A percentile compares a stretch with the other conserved stretches of the same genome.
Conservation (phyloP, 345 rosid genomes). For the Durio zibethinus region DNA sequence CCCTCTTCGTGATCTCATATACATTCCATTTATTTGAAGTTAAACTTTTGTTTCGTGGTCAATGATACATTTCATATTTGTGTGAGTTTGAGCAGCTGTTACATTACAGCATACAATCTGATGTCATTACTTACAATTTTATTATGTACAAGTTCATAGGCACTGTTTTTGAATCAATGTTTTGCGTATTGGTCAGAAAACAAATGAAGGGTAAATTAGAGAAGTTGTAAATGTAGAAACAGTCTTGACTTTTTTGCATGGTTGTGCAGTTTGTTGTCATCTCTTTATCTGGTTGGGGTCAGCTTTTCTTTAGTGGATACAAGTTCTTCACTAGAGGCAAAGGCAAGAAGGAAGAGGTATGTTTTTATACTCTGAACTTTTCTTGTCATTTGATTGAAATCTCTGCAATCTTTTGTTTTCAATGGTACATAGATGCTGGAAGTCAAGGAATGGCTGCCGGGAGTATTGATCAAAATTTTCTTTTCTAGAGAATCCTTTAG, state of each 20-base stretch:
- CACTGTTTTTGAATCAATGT: neutral
- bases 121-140: neutral
- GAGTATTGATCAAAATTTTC: neutral
- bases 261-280: constrained; percentile 61
- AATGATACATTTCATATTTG: neutral
- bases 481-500: neutral
- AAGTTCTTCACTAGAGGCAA: constrained; percentile 45
- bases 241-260: constrained; percentile 2
- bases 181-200: neutral
- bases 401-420: neutral
- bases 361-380: neutral
- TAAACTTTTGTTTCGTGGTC: neutral
- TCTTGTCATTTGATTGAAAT: neutral
- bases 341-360: constrained; percentile 54
- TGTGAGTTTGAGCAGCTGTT: neutral
- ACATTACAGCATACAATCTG: neutral
- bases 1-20: neutral
- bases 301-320: constrained; percentile 52
- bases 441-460: neutral
- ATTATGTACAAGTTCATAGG: neutral
- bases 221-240: neutral
- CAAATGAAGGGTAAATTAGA: neutral
- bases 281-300: constrained; percentile 64
- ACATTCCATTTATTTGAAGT: neutral
- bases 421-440: no score